These are phyloP conservation scores for Rhynchosporium secalis DNA, from an alignment of 2,329 filamentous ascomycete genomes.

Conservation along the genomic window DNA sequence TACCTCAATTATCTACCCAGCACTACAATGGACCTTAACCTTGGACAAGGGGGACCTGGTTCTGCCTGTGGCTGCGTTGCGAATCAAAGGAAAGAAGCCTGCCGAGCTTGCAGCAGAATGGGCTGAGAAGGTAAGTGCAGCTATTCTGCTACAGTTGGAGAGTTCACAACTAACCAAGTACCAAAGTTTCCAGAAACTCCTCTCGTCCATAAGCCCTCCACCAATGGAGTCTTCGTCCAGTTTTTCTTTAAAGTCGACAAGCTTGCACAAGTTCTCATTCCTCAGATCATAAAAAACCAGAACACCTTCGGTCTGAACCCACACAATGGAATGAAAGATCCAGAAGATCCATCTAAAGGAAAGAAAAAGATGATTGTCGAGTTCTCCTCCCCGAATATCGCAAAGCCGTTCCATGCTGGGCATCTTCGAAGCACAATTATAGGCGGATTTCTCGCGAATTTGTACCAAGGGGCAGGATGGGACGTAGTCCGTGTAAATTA, in stretches of 20 bases:
- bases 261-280: constrained; percentile 65
- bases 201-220: constrained; percentile 68
- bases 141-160: neutral
- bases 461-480: constrained; percentile 69
- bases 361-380: constrained; percentile 65
- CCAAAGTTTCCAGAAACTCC: constrained; percentile 68
- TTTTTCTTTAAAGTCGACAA: constrained; percentile 78
- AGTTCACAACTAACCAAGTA: constrained; percentile 21
- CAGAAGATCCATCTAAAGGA: constrained; percentile 54
- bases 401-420: constrained; percentile 76
- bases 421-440: constrained; percentile 78
- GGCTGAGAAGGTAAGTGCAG: constrained; percentile 53
- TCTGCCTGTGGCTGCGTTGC: constrained; percentile 75
- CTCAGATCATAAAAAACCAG: constrained; percentile 65
- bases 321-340: constrained; percentile 60
- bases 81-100: constrained; percentile 71
- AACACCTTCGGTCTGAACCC: constrained; percentile 64
- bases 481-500: constrained; percentile 73
- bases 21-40: constrained; percentile 74
- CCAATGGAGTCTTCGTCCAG: constrained; percentile 68
- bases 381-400: constrained; percentile 84
- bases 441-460: constrained; percentile 68
- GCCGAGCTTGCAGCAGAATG: constrained; percentile 62
- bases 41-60: constrained; percentile 83
- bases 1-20: constrained; percentile 68